Conservation (phyloP, 257 asterid genomes). For the Scutellaria galericulata region DNA sequence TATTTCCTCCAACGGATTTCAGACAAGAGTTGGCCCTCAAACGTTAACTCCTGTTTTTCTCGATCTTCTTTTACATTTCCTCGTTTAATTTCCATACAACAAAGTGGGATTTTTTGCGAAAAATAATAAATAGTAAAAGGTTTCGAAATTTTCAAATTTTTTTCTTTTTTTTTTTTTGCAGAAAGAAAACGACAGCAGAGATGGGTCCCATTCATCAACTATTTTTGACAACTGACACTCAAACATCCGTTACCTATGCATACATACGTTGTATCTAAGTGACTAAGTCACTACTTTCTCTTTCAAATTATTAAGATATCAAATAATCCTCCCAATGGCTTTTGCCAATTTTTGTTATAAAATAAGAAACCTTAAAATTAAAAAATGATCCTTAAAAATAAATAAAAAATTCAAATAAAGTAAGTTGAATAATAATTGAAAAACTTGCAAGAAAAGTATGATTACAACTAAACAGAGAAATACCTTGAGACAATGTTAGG, state of each 20-base stretch:
- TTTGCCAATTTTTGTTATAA: too few relatives aligned
- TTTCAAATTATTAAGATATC: not conserved
- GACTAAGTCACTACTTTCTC: not conserved
- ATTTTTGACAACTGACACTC: constrained; percentile 1
- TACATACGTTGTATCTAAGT: constrained; percentile 7
- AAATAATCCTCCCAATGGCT: too few relatives aligned
- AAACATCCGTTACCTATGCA: constrained; percentile 33
- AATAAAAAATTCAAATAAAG: too few relatives aligned
- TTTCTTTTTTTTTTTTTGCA: too few relatives aligned
- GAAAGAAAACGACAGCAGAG: not conserved
- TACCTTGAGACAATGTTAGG: too few relatives aligned
- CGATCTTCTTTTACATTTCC: constrained; percentile 2
- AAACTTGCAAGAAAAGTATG: too few relatives aligned
- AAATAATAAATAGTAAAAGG: too few relatives aligned
- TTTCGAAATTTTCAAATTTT: not conserved
- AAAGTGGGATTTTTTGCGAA: too few relatives aligned
- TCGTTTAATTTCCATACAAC: not conserved
- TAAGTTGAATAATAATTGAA: too few relatives aligned
- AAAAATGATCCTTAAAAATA: too few relatives aligned
- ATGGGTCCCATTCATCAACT: constrained; percentile 31
- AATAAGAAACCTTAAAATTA: too few relatives aligned
- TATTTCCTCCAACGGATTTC: constrained; percentile 42
- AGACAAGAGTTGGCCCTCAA: constrained; percentile 46
- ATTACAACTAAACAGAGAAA: too few relatives aligned
- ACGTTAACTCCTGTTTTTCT: constrained; percentile 32